Conservation (phyloP, 2,329 filamentous ascomycete genomes). For the Xylariaceae sp. region DNA sequence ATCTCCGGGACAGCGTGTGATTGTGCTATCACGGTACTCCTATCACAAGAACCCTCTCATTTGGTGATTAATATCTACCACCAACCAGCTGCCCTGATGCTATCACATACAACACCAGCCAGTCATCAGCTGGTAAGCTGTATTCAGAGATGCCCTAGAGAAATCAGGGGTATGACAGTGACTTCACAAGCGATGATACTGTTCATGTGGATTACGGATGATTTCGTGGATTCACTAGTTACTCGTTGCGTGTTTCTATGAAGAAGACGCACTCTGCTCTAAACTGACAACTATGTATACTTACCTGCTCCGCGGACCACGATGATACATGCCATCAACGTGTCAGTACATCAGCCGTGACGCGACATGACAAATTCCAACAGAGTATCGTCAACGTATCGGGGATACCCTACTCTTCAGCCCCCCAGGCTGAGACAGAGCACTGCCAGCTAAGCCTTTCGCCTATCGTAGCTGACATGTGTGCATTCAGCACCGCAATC, state of each 20-base stretch:
- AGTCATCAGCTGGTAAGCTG: background rate
- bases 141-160: too few species aligned
- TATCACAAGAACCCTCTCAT: background rate
- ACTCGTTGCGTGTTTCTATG: background rate
- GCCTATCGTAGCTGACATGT: background rate
- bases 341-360: background rate
- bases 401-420: background rate
- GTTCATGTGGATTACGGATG: background rate
- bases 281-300: too few species aligned
- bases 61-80: background rate
- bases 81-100: background rate
- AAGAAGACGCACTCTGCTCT: background rate
- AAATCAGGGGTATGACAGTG: background rate
- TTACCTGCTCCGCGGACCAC: background rate
- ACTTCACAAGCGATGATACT: background rate
- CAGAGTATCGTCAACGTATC: background rate
- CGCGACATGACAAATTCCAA: background rate
- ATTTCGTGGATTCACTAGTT: background rate
- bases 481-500: background rate
- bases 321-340: background rate
- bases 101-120: background rate
- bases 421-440: background rate
- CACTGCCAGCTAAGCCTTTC: background rate
- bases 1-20: background rate
- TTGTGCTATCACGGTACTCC: background rate